phyloP scores from a whole-genome alignment of 495 filamentous ascomycete species.

The Xylaria intraflava region DNA sequence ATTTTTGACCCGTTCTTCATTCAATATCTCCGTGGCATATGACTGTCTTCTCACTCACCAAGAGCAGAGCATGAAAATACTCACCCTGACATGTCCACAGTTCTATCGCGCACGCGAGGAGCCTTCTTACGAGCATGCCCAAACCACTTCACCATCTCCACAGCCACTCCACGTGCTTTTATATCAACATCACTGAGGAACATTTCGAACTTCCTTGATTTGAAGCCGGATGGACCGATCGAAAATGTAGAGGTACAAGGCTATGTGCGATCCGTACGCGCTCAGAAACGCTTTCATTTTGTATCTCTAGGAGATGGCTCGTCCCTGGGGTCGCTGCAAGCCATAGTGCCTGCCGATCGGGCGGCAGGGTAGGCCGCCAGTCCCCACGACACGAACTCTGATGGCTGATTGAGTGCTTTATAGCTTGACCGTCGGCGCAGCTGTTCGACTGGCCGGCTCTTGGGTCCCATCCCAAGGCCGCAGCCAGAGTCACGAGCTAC shows the following conservation, averaged over 20 bases:
- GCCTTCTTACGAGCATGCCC: background rate
- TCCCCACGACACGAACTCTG: constrained; percentile 14
- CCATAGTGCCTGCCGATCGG: constrained; percentile 66
- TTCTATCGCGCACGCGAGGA: background rate
- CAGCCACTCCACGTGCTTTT: constrained; percentile 9
- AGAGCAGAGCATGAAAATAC: background rate
- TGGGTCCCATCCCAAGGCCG: constrained; percentile 71
- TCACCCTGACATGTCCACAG: constrained; percentile 4
- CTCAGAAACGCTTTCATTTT: constrained; percentile 78
- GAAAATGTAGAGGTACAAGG: constrained; percentile 56
- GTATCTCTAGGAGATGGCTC: constrained; percentile 86
- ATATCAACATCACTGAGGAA: constrained; percentile 15
- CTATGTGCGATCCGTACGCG: constrained; percentile 75
- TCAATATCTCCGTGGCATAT: background rate
- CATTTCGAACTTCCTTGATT: constrained; percentile 21
- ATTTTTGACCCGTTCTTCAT: background rate
- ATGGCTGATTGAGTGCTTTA: constrained; percentile 15
- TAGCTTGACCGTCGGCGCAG: constrained; percentile 74
- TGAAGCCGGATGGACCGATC: constrained; percentile 22
- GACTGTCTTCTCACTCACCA: background rate
- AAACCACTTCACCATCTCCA: background rate
- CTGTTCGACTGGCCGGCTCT: constrained; percentile 68
- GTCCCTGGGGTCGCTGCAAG: constrained; percentile 70
- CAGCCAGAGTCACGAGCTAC: constrained; percentile 73
- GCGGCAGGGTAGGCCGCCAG: constrained; percentile 62